phyloP scores from a whole-genome alignment of 2,329 filamentous ascomycete species.

The Chalaropsis ovoidea region DNA sequence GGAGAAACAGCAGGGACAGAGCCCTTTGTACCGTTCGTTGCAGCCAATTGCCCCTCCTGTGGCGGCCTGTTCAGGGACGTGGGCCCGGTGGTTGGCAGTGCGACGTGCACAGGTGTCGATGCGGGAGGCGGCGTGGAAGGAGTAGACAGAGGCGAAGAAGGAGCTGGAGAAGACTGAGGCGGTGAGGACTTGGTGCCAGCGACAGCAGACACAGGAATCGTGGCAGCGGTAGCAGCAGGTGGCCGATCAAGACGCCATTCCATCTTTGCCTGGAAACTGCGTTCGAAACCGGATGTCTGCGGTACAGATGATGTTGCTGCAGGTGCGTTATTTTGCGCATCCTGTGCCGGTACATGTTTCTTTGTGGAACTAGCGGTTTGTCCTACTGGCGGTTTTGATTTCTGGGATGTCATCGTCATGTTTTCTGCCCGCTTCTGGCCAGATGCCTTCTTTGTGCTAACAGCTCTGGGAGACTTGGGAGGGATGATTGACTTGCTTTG shows the following conservation, averaged over 20 bases:
- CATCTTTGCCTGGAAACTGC: constrained; percentile 47
- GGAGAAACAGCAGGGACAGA: neutral
- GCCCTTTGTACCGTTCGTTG: neutral
- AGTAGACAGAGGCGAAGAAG: constrained; percentile 6
- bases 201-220: neutral
- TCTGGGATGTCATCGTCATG: neutral
- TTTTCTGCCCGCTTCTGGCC: neutral
- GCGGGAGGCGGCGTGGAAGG: constrained; percentile 14
- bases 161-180: neutral
- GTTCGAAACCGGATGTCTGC: constrained; percentile 30
- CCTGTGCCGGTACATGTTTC: neutral
- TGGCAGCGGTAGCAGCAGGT: neutral
- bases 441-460: neutral
- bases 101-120: neutral
- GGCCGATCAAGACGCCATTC: constrained; percentile 38
- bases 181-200: neutral
- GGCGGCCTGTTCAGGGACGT: constrained; percentile 10
- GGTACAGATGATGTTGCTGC: neutral
- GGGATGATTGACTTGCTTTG: constrained; percentile 14
- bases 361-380: neutral
- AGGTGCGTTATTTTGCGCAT: neutral
- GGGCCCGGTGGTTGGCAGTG: constrained; percentile 5
- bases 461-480: neutral
- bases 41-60: neutral
- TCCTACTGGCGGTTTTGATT: neutral